These are phyloP conservation scores for carrot (Daucus carota) DNA, from an alignment of 129 eudicot species.

Conservation along the genomic window DH1_v3.0 NC_030388.2:8123001-8123500, in stretches of 20 bases:
- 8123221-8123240: conserved; percentile 18
- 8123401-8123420: not conserved
- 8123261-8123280: not conserved
- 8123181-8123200: conserved; percentile 52
- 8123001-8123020: not conserved
- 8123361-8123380: conserved; percentile 58
- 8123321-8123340: conserved; percentile 53
- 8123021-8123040: not conserved
- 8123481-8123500: conserved; percentile 76
- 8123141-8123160: conserved; percentile 32
- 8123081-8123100: conserved; percentile 34
- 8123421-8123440: conserved; percentile 2
- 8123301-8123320: conserved; percentile 26
- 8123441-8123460: conserved; percentile 1
- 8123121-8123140: conserved; percentile 67
- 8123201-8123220: conserved; percentile 73
- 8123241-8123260: not conserved
- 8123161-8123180: conserved; percentile 30
- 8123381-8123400: conserved; percentile 61
- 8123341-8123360: conserved; percentile 89
- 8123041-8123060: not conserved
- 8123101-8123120: conserved; percentile 46
- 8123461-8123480: conserved; percentile 58
- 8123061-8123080: conserved; percentile 3
- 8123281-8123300: not conserved